These are phyloP conservation scores for Leccinum ponderosum DNA, from an alignment of 1,284 basidiomycete genomes.

Conservation along the genomic window DNA sequence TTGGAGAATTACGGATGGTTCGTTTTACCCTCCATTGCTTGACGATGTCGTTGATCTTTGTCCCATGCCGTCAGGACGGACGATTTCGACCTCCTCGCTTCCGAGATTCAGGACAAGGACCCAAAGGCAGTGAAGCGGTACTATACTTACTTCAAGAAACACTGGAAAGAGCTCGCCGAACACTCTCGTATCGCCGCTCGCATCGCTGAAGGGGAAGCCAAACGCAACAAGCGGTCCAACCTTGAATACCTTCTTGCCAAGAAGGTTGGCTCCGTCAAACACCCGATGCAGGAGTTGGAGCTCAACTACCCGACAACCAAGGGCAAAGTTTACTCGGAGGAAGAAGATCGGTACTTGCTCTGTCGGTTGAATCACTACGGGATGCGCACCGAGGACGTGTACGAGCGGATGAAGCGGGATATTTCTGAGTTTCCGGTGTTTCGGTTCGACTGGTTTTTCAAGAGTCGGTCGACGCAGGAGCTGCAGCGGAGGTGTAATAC, in stretches of 20 bases:
- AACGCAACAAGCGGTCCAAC: conserved; percentile 84
- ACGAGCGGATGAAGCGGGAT: conserved; percentile 95
- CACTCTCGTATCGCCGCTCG: conserved; percentile 80
- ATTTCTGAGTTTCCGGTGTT: conserved; percentile 97
- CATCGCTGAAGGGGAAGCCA: conserved; percentile 83
- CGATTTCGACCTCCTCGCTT: conserved; percentile 74
- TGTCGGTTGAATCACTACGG: conserved; percentile 93
- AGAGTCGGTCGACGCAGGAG: conserved; percentile 91
- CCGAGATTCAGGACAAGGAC: conserved; percentile 87
- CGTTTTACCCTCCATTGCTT: conserved; percentile 20
- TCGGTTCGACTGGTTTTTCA: conserved; percentile 99
- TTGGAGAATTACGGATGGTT: conserved; percentile 88
- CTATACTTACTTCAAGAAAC: conserved; percentile 86
- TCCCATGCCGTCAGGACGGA: conserved; percentile 59
- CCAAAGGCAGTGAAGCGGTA: conserved; percentile 82
- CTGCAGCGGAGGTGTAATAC: conserved; percentile 90
- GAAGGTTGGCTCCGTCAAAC: conserved; percentile 81
- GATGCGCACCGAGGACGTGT: conserved; percentile 89
- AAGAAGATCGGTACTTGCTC: conserved; percentile 95
- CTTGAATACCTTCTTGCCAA: conserved; percentile 75
- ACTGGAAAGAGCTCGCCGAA: conserved; percentile 81
- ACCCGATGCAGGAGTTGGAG: conserved; percentile 94
- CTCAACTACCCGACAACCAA: conserved; percentile 94
- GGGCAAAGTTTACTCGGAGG: conserved; percentile 94
- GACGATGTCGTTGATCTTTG: background rate